These are phyloP conservation scores for Phialemoniopsis sp. DNA, from an alignment of 2,329 filamentous ascomycete genomes.

Conservation along the genomic window DNA sequence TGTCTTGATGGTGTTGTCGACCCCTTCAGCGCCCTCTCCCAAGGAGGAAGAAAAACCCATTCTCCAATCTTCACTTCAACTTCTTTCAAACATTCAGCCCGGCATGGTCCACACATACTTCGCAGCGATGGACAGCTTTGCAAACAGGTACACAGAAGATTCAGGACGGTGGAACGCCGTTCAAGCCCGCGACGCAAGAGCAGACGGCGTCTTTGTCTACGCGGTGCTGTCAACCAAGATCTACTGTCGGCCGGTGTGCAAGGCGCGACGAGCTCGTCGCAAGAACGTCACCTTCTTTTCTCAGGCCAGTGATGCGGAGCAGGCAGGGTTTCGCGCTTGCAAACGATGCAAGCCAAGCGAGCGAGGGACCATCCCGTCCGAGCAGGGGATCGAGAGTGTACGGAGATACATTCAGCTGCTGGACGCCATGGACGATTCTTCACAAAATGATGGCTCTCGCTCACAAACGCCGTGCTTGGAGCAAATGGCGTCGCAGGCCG, in stretches of 20 bases:
- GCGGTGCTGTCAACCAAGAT: slow-evolving; percentile 38
- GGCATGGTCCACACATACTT: no score
- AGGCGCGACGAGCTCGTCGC: slow-evolving; percentile 54
- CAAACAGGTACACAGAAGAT: slow-evolving; percentile 15
- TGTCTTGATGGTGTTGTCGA: no score
- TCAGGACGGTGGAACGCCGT: slow-evolving; percentile 29
- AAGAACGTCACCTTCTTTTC: slow-evolving; percentile 56
- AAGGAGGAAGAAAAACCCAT: no score
- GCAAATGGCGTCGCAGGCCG: slow-evolving; percentile 43
- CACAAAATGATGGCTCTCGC: slow-evolving; percentile 15
- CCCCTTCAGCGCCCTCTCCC: no score
- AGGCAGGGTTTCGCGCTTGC: slow-evolving; percentile 49
- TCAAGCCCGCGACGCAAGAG: slow-evolving; percentile 23
- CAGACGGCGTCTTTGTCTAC: slow-evolving; percentile 37
- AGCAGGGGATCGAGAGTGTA: slow-evolving; percentile 36
- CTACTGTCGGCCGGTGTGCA: slow-evolving; percentile 59
- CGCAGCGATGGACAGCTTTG: slow-evolving; percentile 14
- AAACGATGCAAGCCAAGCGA: slow-evolving; percentile 48
- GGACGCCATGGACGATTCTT: slow-evolving; percentile 16
- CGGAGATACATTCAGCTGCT: slow-evolving; percentile 18
- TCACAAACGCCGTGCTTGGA: slow-evolving; percentile 21
- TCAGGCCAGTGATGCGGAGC: slow-evolving; percentile 35
- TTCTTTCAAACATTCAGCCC: no score
- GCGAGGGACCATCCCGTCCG: slow-evolving; percentile 33
- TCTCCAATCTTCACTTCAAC: no score